Percentiles rank a stretch among this genome's conserved stretches.
phyloP scores from a whole-genome alignment of 306 rosid species.

The Inga leiocalycina region DNA sequence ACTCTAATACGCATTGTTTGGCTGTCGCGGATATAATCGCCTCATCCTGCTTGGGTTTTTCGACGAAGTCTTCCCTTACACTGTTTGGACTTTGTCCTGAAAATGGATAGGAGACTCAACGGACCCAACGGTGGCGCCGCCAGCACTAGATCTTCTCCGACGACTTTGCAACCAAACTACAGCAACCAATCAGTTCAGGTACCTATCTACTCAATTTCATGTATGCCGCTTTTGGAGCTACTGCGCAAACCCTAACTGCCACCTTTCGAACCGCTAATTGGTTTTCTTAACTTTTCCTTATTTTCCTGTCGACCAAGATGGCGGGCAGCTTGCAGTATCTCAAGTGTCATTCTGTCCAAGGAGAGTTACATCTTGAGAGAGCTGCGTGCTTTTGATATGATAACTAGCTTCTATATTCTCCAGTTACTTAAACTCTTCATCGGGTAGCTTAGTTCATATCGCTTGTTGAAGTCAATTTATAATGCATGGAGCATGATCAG shows the following conservation, averaged over 20 bases:
- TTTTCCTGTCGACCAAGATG: background rate
- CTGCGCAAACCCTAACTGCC: constrained; percentile 54
- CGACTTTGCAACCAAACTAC: constrained; percentile 55
- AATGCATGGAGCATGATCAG: background rate
- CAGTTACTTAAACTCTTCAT: background rate
- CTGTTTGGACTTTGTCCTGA: constrained; percentile 17
- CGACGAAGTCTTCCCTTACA: background rate
- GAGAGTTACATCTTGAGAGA: background rate
- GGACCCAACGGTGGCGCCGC: constrained; percentile 53
- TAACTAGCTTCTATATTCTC: background rate
- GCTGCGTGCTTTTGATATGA: background rate
- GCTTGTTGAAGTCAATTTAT: background rate
- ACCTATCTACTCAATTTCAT: constrained; percentile 12
- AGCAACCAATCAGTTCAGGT: constrained; percentile 80
- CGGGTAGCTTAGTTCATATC: background rate
- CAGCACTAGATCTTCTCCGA: constrained; percentile 43
- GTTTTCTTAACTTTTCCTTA: background rate
- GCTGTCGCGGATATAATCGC: background rate
- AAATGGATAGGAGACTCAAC: constrained; percentile 66
- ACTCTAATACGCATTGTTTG: constrained; percentile 15
- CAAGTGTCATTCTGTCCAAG: background rate
- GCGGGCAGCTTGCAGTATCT: background rate
- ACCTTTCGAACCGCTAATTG: constrained; percentile 4
- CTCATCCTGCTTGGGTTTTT: constrained; percentile 1
- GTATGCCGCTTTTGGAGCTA: constrained; percentile 11